Evolutionary conservation across 495 filamentous ascomycete genomes (phyloP), one percentile per base, ranked within the genome.

Genomic region (Trichodelitschia bisporula): DNA sequence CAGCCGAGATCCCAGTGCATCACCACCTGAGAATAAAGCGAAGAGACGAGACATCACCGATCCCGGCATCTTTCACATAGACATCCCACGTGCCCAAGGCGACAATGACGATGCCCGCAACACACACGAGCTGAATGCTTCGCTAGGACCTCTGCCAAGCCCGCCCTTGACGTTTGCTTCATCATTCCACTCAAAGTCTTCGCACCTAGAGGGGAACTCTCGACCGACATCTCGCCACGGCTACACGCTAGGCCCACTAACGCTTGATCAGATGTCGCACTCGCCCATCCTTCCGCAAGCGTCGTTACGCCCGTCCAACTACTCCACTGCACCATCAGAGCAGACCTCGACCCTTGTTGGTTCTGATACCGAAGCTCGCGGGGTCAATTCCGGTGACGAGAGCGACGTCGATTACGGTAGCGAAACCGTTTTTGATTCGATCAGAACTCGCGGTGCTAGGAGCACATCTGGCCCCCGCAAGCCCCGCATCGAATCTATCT

Each of bases 371-470:
- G 74, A 86, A 39, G 65, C 66, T 25, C 70, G 74, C 32, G 70
- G 69, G 12, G 71, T 78, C 34, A 59, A 61, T 8, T 80, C 69
- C 2, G 66, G 69, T 3, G 80, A 84, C 31, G 83, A 90, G 37
- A 77, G 89, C 31, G 82, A 90, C 33, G 69, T 66, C 2, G 82
- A 90, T 41, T 69, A 77, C 34, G 64, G 75, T 50, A 91, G 76
- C 40, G 86, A 93, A 40, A 84, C 77, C 4, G 66, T 82, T 28
- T 95, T 77, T 53, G 86, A 95, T 48, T 93, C 83, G 11, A 56
- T 86, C 37, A 71, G 80, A 34, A 92, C 84, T 5, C 64, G 72
- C 29, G 66, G 69, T 15, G 89, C 82, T 4, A 66, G 50, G 33
- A 58, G 54, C 33, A 66, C 61, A 28, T 54, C 55, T 15, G 58